These are phyloP conservation scores for Tylopilus microsporus DNA, from an alignment of 1,284 basidiomycete genomes.

Conservation along the genomic window DNA sequence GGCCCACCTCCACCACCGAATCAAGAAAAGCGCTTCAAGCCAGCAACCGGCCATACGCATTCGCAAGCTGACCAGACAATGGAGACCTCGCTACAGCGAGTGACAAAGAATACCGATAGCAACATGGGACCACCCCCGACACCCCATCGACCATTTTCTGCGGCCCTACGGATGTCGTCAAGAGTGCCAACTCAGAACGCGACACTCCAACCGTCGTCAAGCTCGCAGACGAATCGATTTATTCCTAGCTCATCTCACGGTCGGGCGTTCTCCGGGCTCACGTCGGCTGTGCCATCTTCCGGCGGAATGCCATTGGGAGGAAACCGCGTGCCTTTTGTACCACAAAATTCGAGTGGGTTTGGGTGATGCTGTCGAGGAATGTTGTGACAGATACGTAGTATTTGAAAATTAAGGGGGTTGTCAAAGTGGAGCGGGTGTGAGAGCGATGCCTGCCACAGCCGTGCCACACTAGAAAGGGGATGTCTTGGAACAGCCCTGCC, in stretches of 20 bases:
- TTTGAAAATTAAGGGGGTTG: neutral
- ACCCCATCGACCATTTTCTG: constrained; percentile 30
- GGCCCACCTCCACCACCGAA: constrained; percentile 24
- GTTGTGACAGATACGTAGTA: constrained; percentile 4
- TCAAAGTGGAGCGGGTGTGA: constrained; percentile 11
- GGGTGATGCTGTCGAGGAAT: constrained; percentile 20
- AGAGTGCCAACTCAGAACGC: constrained; percentile 17
- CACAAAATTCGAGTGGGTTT: constrained; percentile 28
- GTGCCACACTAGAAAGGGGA: constrained; percentile 9
- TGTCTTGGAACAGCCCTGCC: neutral
- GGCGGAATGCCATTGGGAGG: constrained; percentile 10
- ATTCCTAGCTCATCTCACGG: constrained; percentile 24
- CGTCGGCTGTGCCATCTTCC: neutral
- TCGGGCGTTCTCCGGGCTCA: constrained; percentile 10
- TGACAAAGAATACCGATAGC: constrained; percentile 7
- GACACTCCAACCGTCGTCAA: constrained; percentile 4
- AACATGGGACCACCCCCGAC: constrained; percentile 27
- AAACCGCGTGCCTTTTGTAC: constrained; percentile 49
- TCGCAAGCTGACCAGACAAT: constrained; percentile 9
- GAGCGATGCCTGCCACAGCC: constrained; percentile 4
- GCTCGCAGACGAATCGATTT: constrained; percentile 29
- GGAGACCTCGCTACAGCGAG: constrained; percentile 13
- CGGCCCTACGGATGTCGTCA: constrained; percentile 19
- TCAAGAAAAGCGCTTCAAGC: constrained; percentile 28
- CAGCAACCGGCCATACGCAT: constrained; percentile 12